Base-by-base conservation (phyloP, 148 eudicot genomes). In the Simmondsia chinensis region DNA sequence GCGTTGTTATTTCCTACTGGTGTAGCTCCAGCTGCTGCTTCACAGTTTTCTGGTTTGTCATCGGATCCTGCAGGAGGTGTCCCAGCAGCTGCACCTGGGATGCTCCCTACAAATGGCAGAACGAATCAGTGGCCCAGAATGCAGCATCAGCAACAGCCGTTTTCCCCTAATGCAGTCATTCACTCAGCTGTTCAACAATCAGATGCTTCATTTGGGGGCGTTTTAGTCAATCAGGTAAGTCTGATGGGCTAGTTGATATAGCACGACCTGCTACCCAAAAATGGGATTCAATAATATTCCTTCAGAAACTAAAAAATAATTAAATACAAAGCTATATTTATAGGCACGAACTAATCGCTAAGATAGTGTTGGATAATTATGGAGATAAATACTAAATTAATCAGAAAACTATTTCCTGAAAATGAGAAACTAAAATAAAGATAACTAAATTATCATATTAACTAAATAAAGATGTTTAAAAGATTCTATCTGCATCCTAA, bases 101-200 rank as follows among this genome's bases (percentile, higher is more conserved):
- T 54, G 39, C 33, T 65, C 12, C 40, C 76, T 17, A 28, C 58
- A 35, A 52, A 44, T 57, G 63, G 58, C 28, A 61, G 52, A 43
- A 46, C 40, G 36, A 72, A 67, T 39, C 84, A 87, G 32, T 74
- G 74, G 82, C 58, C 61, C 43, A 62, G 59, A 39, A 51, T 52
- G 56, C 77, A 59, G 26, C 65, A 39, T 53, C 75, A 68, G 37
- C 87, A 75, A 48, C 71, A 53, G 46, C 56, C 69, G 25, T 14
- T 60, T 41, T 51, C 39, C 44, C 66, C 64, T 58, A 49, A 8
- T 37, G 39, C 46, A 59, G 60, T 48, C 11, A 33, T 37, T 46
- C 77, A 61, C 48, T 52, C 61, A 22, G 46, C 35, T 52, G 30
- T 69, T 48, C 65, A 52, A 50, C 57, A 61, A 51, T 54, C 46